phyloP scores from a whole-genome alignment of 2,329 filamentous ascomycete genomes.

The Fusarium humuli region DNA sequence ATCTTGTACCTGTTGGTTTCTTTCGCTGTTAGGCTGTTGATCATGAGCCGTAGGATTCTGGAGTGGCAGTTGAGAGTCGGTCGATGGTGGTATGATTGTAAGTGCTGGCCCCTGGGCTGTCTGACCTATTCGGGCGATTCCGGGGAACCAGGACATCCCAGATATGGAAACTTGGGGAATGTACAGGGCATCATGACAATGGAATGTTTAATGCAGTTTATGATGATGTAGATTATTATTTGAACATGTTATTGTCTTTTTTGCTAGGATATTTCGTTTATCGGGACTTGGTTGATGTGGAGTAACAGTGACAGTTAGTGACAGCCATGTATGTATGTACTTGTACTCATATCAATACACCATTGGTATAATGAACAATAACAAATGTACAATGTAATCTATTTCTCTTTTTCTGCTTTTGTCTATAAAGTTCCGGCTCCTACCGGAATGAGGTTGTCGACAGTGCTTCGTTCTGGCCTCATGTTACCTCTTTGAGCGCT shows the following conservation, averaged over 20 bases:
- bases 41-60: conserved; percentile 30
- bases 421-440: conserved; percentile 22
- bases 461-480: conserved; percentile 36
- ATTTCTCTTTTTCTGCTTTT: background rate
- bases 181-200: background rate
- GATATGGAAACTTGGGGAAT: conserved; percentile 20
- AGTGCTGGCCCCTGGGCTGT: conserved; percentile 30
- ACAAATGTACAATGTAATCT: background rate
- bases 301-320: background rate
- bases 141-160: conserved; percentile 26
- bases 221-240: background rate
- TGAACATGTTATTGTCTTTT: background rate
- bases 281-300: conserved; percentile 12
- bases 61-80: conserved; percentile 29
- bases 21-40: background rate
- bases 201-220: background rate
- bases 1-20: background rate
- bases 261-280: background rate
- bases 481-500: conserved; percentile 34
- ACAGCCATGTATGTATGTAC: background rate
- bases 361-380: background rate
- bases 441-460: conserved; percentile 17
- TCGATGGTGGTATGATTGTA: conserved; percentile 42
- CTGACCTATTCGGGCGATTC: conserved; percentile 43
- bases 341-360: background rate